Evolutionary conservation across 805 yeast genomes (phyloP).

Genomic region (Kluyveromyces siamensis): DNA sequence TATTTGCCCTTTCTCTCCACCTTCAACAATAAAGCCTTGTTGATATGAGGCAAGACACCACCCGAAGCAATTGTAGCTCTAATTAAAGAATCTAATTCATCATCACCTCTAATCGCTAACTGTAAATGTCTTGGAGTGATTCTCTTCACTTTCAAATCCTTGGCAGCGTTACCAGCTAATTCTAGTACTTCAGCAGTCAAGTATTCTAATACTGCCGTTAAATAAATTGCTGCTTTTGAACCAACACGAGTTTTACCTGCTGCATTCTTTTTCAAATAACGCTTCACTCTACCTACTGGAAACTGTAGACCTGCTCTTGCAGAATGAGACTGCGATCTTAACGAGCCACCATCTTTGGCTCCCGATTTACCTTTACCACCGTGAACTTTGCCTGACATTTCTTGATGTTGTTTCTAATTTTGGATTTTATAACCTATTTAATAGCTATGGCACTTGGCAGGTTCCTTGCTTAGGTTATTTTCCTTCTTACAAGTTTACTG

Average conservation of each 20-base stretch:
- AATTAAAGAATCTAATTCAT: conserved; percentile 87
- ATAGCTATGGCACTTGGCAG: background rate
- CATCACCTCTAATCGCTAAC: conserved; percentile 96
- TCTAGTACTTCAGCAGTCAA: conserved; percentile 95
- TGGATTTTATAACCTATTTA: background rate
- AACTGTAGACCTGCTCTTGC: conserved; percentile 93
- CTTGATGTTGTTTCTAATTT: background rate
- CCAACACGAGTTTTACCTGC: conserved; percentile 82
- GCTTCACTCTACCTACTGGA: conserved; percentile 98
- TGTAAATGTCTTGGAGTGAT: conserved; percentile 96
- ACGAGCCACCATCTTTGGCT: conserved; percentile 51
- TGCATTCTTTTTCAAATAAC: conserved; percentile 86
- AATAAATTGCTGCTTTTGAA: conserved; percentile 90
- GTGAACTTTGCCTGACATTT: conserved; percentile 90
- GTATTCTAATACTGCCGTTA: conserved; percentile 93
- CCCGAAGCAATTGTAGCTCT: conserved; percentile 96
- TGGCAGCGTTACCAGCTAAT: conserved; percentile 97
- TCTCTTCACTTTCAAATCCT: conserved; percentile 91
- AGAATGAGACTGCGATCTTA: conserved; percentile 73
- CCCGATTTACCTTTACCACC: conserved; percentile 97
- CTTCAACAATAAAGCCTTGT: conserved; percentile 70
- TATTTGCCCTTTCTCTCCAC: conserved; percentile 46
- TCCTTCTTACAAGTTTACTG: background rate
- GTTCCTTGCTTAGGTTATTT: background rate
- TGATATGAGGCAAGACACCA: conserved; percentile 95